phyloP scores from a whole-genome alignment of 768 basidiomycete species.

The Panaeolus papilionaceus region DNA sequence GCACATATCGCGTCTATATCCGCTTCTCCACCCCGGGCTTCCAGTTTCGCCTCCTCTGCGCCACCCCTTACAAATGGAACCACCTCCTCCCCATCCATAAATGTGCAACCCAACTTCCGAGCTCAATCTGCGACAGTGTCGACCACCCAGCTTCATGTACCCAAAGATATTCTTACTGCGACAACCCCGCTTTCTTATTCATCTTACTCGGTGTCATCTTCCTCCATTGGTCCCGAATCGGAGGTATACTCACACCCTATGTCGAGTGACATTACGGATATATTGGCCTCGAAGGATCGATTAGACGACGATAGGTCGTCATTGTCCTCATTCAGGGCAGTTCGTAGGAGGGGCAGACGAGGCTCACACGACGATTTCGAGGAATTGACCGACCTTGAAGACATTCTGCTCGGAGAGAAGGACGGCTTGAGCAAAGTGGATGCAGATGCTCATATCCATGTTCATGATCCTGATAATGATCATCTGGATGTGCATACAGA shows the following conservation, averaged over 20 bases:
- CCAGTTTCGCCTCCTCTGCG: not conserved
- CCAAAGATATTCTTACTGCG: slow-evolving; percentile 3
- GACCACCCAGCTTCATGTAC: not conserved
- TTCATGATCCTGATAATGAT: not conserved
- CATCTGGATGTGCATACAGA: not conserved
- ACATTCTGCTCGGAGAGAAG: not conserved
- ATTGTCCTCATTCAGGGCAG: not conserved
- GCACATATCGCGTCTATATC: slow-evolving; percentile 10
- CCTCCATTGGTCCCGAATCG: not conserved
- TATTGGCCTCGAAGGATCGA: not conserved
- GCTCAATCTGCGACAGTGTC: not conserved
- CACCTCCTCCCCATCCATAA: not conserved
- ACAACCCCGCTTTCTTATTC: not conserved
- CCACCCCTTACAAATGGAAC: not conserved
- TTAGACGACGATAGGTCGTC: slow-evolving; percentile 9
- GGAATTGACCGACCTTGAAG: not conserved
- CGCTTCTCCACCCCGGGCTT: not conserved
- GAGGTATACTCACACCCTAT: not conserved
- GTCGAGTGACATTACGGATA: not conserved
- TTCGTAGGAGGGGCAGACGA: not conserved
- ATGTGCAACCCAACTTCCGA: not conserved
- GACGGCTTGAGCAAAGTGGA: not conserved
- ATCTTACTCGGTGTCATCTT: not conserved
- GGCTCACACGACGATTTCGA: not conserved
- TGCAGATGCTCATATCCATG: not conserved